Conservation (phyloP, 306 rosid genomes). For the Senna tora region DNA sequence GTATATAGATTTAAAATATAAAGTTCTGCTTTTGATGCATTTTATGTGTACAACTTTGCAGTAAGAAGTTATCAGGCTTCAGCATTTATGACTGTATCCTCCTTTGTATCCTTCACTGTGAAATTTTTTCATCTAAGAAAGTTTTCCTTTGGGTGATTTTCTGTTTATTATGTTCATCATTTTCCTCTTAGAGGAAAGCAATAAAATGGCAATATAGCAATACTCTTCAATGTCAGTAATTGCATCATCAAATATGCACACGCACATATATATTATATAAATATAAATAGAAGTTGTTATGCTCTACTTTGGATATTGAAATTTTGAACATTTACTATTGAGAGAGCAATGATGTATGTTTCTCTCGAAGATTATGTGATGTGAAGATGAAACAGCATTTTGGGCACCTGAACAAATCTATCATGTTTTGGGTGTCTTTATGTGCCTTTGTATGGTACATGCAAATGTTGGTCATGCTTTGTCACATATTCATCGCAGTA, state of each 20-base stretch:
- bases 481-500: background rate
- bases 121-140: slow-evolving; percentile 23
- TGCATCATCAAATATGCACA: background rate
- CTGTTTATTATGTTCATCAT: slow-evolving; percentile 6
- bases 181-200: slow-evolving; percentile 1
- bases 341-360: slow-evolving; percentile 16
- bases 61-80: slow-evolving; percentile 67
- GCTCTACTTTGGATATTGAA: slow-evolving; percentile 28
- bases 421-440: background rate
- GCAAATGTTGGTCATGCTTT: slow-evolving; percentile 29
- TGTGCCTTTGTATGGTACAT: background rate
- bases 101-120: slow-evolving; percentile 81
- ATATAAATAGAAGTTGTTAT: background rate
- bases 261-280: background rate
- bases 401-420: background rate
- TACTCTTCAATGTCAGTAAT: background rate
- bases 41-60: slow-evolving; percentile 69
- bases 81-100: slow-evolving; percentile 81
- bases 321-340: background rate
- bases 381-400: slow-evolving; percentile 18
- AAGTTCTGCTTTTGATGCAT: slow-evolving; percentile 49
- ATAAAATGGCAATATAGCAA: slow-evolving; percentile 21
- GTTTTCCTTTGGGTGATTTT: slow-evolving; percentile 7
- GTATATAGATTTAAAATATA: slow-evolving; percentile 35
- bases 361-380: slow-evolving; percentile 8